Evolutionary conservation across 2,329 filamentous ascomycete species (phyloP).

Genomic region (Aspergillus neoniger): DNA sequence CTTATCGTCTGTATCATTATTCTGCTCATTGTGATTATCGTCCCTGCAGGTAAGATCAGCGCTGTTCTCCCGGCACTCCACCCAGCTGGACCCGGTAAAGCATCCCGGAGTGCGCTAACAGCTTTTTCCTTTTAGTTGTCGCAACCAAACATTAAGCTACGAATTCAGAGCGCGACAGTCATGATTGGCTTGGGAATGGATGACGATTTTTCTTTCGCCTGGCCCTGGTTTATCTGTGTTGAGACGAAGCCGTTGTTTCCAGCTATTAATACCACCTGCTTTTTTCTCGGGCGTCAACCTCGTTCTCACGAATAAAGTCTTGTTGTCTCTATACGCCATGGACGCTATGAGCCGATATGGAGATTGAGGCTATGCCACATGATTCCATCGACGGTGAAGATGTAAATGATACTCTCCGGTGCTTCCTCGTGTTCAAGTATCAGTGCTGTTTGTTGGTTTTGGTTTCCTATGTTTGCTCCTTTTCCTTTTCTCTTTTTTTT

Average conservation of each 20-base stretch:
- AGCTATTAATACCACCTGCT: conserved; percentile 41
- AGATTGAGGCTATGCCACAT: conserved; percentile 27
- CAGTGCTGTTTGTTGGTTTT: conserved; percentile 21
- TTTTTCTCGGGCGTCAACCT: conserved; percentile 38
- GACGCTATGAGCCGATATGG: conserved; percentile 32
- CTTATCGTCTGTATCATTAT: conserved; percentile 88
- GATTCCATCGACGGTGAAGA: conserved; percentile 36
- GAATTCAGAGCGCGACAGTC: conserved; percentile 26
- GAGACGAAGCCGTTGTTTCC: conserved; percentile 36
- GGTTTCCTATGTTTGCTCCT: conserved; percentile 10
- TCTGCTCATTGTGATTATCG: conserved; percentile 88
- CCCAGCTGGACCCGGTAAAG: neutral
- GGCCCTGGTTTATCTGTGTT: conserved; percentile 38
- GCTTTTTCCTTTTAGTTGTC: conserved; percentile 39
- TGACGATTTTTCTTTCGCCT: conserved; percentile 28
- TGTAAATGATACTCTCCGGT: conserved; percentile 49
- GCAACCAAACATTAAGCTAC: conserved; percentile 45
- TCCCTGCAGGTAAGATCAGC: conserved; percentile 74
- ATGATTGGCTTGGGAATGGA: conserved; percentile 35
- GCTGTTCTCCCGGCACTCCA: neutral
- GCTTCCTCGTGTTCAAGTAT: conserved; percentile 38
- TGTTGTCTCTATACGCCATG: conserved; percentile 30
- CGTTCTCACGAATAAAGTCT: conserved; percentile 34
- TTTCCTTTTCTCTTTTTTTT: conserved; percentile 16
- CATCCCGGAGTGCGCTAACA: conserved; percentile 19